Evolutionary conservation across 1,139 yeast genomes (phyloP).

Genomic region (Suhomyces bokatorum): DNA sequence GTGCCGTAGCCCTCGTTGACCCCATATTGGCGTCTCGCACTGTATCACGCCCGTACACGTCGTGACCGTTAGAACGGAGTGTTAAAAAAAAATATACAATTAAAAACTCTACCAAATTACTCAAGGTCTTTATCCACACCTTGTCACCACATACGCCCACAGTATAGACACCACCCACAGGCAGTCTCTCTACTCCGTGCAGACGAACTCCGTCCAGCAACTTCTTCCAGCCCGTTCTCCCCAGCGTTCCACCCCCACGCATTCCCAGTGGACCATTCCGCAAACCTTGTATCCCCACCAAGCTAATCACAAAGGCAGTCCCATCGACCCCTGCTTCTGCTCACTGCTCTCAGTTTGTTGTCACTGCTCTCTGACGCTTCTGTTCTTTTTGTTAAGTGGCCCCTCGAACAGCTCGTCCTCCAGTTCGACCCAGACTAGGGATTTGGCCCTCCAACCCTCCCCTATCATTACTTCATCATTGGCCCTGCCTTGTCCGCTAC

Average conservation of each 20-base stretch:
- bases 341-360: too few species aligned
- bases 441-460: not conserved
- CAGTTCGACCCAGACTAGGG: not conserved
- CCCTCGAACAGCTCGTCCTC: not conserved
- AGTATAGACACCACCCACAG: not conserved
- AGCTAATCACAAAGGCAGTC: not conserved
- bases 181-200: not conserved
- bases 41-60: conserved; percentile 4
- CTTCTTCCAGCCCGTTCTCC: not conserved
- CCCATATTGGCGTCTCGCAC: conserved; percentile 2
- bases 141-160: not conserved
- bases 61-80: conserved; percentile 15
- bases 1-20: not conserved
- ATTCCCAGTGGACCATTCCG: conserved; percentile 1
- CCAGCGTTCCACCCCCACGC: not conserved
- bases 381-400: not conserved
- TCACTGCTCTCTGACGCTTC: too few species aligned
- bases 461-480: not conserved
- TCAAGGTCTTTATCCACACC: conserved; percentile 2
- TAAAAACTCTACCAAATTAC: conserved; percentile 8
- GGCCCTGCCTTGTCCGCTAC: not conserved
- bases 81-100: conserved; percentile 8
- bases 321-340: not conserved
- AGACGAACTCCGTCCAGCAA: not conserved
- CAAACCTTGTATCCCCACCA: not conserved